phyloP scores from a whole-genome alignment of 345 rosid species.

The Geranium brycei region DNA sequence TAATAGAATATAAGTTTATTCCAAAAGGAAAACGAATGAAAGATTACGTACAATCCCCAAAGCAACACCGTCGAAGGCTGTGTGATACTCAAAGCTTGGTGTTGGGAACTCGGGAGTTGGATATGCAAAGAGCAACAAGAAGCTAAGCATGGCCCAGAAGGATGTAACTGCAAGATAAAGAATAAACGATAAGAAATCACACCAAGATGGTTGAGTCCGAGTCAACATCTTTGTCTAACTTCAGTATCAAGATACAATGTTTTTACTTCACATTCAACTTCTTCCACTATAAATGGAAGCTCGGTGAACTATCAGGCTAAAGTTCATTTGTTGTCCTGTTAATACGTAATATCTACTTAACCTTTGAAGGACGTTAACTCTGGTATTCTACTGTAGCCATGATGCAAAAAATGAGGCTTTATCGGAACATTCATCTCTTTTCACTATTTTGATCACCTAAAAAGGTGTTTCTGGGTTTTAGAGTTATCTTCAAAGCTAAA shows the following conservation, averaged over 20 bases:
- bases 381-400: no score
- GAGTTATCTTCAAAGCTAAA: neutral
- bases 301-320: no score
- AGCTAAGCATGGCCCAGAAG: constrained; percentile 81
- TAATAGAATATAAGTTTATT: neutral
- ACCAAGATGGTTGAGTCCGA: no score
- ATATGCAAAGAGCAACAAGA: constrained; percentile 86
- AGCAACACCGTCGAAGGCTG: constrained; percentile 86
- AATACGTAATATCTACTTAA: no score
- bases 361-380: no score
- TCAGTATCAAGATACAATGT: neutral
- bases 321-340: no score
- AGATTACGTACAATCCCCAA: constrained; percentile 72
- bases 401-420: no score
- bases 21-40: neutral
- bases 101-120: constrained; percentile 89
- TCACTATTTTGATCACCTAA: no score
- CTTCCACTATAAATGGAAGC: no score
- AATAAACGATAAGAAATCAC: constrained; percentile 5
- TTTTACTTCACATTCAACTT: no score
- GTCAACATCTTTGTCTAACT: neutral
- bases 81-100: constrained; percentile 89
- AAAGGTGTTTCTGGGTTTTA: no score
- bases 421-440: no score
- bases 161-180: constrained; percentile 50